Conservation (phyloP, 352 stramenopile species). For the Globisporangium cylindrosporum region DNA sequence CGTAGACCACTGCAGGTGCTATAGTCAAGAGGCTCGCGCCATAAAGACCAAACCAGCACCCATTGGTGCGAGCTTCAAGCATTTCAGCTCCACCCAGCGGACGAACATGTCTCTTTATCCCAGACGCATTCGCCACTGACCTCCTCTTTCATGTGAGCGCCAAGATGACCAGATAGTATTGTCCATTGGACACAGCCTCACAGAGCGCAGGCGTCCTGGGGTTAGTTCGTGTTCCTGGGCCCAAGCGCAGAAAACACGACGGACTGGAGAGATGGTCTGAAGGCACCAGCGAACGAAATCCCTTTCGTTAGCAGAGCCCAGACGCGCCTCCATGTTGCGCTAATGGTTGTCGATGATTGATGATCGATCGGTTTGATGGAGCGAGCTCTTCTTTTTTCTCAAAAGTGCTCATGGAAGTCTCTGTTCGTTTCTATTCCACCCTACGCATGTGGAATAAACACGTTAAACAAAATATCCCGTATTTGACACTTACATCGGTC, state of each 20-base stretch:
- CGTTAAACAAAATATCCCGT: conserved; percentile 12
- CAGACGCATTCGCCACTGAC: background rate
- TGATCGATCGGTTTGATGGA: background rate
- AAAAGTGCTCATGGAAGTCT: background rate
- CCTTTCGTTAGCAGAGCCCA: background rate
- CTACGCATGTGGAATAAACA: conserved; percentile 9
- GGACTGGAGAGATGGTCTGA: background rate
- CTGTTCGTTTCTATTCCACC: conserved; percentile 7
- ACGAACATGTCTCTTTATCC: background rate
- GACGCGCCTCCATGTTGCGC: too few species aligned
- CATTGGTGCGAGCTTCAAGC: background rate
- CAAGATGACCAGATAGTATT: background rate
- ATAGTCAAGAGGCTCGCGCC: background rate
- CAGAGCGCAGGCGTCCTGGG: background rate
- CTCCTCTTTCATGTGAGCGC: background rate
- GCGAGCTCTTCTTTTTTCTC: background rate
- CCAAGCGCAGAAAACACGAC: background rate
- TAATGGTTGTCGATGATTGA: background rate
- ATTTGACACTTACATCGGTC: background rate
- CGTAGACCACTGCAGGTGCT: background rate
- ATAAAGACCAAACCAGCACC: background rate
- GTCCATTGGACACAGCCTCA: background rate
- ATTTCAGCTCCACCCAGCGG: background rate
- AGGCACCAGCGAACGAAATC: background rate
- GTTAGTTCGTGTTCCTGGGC: background rate